Conservation (phyloP, 164 flowering plant genomes). For the Nelumbo lutea region DNA sequence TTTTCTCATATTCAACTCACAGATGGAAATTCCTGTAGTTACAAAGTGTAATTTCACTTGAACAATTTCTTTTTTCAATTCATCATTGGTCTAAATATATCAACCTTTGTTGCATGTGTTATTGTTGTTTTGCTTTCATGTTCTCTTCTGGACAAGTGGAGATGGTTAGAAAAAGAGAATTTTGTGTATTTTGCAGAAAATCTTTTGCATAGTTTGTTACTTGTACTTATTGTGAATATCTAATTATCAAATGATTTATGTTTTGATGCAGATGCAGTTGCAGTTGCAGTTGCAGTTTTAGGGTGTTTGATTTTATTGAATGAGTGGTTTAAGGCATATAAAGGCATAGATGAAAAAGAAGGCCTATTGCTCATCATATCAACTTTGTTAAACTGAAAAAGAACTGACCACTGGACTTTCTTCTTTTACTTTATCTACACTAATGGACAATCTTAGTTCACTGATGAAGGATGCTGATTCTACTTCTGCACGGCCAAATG, state of each 20-base stretch:
- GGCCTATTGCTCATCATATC: neutral
- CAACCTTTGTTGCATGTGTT: too few species aligned
- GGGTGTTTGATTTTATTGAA: neutral
- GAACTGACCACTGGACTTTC: constrained; percentile 2
- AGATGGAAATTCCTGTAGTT: too few species aligned
- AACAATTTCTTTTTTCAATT: too few species aligned
- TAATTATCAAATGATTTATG: neutral
- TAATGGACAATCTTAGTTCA: constrained; percentile 17
- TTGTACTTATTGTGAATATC: too few species aligned
- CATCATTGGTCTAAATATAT: too few species aligned
- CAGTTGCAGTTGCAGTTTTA: neutral
- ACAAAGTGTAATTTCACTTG: too few species aligned
- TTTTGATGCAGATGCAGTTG: neutral
- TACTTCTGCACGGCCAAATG: constrained; percentile 4
- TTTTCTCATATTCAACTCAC: too few species aligned
- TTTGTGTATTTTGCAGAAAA: too few species aligned
- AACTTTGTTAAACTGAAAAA: constrained; percentile 10
- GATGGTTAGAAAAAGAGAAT: too few species aligned
- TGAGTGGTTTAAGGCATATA: neutral
- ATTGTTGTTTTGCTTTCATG: too few species aligned
- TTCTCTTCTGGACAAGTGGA: too few species aligned
- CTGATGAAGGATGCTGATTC: constrained; percentile 13
- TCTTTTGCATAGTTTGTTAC: too few species aligned
- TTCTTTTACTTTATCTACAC: neutral
- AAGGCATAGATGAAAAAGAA: constrained; percentile 1